Base-by-base conservation (phyloP, 768 basidiomycete genomes). In the Boletus coccyginus region DNA sequence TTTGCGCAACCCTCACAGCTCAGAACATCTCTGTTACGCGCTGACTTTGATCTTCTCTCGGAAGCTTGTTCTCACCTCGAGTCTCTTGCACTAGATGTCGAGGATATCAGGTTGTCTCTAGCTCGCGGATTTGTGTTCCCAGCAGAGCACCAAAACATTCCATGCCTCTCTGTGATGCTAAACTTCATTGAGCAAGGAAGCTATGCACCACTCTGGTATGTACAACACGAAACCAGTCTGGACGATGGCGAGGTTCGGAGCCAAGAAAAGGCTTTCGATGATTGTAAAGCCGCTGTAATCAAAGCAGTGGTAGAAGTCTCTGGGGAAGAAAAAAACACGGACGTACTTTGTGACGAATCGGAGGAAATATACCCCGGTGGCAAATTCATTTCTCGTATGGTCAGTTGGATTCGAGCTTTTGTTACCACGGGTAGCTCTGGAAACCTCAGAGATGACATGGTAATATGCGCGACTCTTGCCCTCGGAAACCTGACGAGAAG, bases 291-390 rank as follows among this genome's bases (percentile, higher is more conserved):
- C 5, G 92, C 90, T 0, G 75, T 94, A 10, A 86, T 94, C 70
- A 92, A 93, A 63, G 83, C 88, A 3, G 82, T 94, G 16, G 91
- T 95, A 31, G 92, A 93, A 65, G 84, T 90, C 40, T 84, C 90
- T 10, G 92, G 91, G 39, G 89, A 92, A 66, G 88, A 89, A 59
- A 82, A 80, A 60, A 92, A 90, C 60, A 81, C 81, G 58, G 86
- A 91, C 48, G 81, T 86, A 9, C 74, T 93, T n/a, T 92, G 90
- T 85, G 84, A 87, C 60, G 80, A 82, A 43, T 80, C 77, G 19
- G 81, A 84, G 47, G 70, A 75, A 32, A 74, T 70, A 17, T 69
- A 76, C 41, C 84, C 86, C 7, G 87, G 87, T n/a, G 89, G 89
- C 9, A 77, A 76, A 68, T 83, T 94, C 62, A 82, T 95, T 27